Evolutionary conservation across 2,329 filamentous ascomycete genomes (phyloP).

Genomic region (Fusarium citri): DNA sequence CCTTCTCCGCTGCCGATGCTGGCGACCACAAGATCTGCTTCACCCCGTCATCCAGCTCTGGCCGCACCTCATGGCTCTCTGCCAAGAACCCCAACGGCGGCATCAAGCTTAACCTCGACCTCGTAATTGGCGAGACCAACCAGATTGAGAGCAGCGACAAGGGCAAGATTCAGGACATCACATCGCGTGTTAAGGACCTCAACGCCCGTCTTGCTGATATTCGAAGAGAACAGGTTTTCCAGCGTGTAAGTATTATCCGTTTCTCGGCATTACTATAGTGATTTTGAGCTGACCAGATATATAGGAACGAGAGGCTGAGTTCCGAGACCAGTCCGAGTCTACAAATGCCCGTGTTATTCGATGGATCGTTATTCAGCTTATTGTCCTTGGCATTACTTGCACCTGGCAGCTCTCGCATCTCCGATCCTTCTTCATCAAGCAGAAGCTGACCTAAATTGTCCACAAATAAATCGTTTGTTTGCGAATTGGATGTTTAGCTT

Average conservation of each 20-base stretch:
- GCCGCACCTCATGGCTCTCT: conserved; percentile 78
- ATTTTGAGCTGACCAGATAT: conserved; percentile 20
- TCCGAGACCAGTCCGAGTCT: conserved; percentile 95
- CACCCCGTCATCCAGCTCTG: conserved; percentile 80
- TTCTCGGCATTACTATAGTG: neutral
- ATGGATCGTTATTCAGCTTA: conserved; percentile 92
- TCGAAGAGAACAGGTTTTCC: conserved; percentile 93
- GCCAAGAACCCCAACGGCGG: conserved; percentile 74
- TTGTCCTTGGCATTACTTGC: conserved; percentile 86
- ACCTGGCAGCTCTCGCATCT: conserved; percentile 98
- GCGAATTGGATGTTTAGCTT: conserved; percentile 13
- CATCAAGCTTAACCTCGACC: conserved; percentile 86
- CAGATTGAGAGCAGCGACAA: conserved; percentile 95
- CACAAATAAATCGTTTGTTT: conserved; percentile 5
- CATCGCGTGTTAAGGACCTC: conserved; percentile 87
- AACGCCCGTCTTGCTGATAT: conserved; percentile 90
- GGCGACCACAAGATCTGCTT: conserved; percentile 98
- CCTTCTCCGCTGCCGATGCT: conserved; percentile 93
- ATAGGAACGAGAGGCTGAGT: conserved; percentile 96
- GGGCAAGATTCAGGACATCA: conserved; percentile 89
- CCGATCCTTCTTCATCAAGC: conserved; percentile 98
- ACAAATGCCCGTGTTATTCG: conserved; percentile 92
- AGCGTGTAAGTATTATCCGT: conserved; percentile 71
- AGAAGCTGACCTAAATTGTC: conserved; percentile 86
- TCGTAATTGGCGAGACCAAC: conserved; percentile 94